Percentiles rank a stretch among this genome's conserved stretches.
Conservation (phyloP, 805 yeast genomes). For the Candida insectorum region DNA sequence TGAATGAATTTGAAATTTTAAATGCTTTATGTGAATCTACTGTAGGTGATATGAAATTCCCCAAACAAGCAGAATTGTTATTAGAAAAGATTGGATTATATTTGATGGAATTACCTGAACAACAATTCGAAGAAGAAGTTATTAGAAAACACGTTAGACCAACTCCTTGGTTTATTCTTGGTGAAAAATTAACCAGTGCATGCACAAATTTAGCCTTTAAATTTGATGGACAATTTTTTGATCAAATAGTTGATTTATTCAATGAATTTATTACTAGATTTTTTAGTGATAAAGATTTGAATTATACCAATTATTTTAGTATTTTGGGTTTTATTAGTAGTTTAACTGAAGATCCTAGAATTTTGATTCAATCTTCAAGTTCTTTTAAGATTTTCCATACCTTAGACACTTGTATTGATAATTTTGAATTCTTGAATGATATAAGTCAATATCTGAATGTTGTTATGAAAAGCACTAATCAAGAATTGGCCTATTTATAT, state of each 20-base stretch:
- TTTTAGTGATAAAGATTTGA: conserved; percentile 19
- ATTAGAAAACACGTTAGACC: conserved; percentile 22
- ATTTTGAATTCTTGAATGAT: conserved; percentile 34
- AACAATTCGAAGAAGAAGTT: conserved; percentile 38
- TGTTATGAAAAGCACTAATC: conserved; percentile 12
- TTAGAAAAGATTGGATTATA: conserved; percentile 45
- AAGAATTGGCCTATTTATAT: conserved; percentile 15
- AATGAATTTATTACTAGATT: conserved; percentile 22
- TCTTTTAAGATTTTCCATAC: conserved; percentile 28
- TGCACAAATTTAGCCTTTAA: conserved; percentile 26
- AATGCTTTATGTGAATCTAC: conserved; percentile 51
- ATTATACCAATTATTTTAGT: conserved; percentile 31
- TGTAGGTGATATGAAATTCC: conserved; percentile 22
- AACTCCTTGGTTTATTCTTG: conserved; percentile 35
- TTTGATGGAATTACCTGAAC: conserved; percentile 44
- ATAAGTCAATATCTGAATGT: conserved; percentile 28
- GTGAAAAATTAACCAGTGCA: conserved; percentile 31
- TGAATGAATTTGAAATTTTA: conserved; percentile 54
- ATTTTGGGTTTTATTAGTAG: conserved; percentile 34
- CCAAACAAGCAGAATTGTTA: conserved; percentile 38
- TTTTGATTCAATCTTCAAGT: conserved; percentile 20
- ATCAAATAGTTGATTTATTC: conserved; percentile 24
- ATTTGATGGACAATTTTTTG: conserved; percentile 18
- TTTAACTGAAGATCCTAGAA: conserved; percentile 21
- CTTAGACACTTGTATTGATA: conserved; percentile 36